Evolutionary conservation across 2,329 filamentous ascomycete species (phyloP).

Genomic region (Alternaria panax): DNA sequence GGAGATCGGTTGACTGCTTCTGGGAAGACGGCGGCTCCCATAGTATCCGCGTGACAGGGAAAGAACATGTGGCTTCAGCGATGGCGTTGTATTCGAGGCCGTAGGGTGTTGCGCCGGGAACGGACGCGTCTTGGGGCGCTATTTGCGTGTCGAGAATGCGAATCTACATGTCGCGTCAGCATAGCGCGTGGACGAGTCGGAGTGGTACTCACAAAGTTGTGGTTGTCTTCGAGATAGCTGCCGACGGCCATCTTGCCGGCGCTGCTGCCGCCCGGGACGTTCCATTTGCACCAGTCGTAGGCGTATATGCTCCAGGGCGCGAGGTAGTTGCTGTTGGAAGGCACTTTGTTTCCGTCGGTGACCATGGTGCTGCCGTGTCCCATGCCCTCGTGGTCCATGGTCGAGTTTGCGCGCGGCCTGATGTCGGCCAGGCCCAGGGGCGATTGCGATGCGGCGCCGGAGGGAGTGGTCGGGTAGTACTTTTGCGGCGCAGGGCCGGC

Average conservation of each 20-base stretch:
- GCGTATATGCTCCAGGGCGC: constrained; percentile 96
- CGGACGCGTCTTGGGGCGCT: constrained; percentile 70
- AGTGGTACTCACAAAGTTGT: constrained; percentile 84
- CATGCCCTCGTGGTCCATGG: constrained; percentile 73
- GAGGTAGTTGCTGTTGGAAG: constrained; percentile 86
- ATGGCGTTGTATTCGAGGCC: constrained; percentile 90
- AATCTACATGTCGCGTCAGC: constrained; percentile 65
- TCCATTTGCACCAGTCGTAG: constrained; percentile 99
- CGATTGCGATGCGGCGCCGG: constrained; percentile 75
- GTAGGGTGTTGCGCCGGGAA: constrained; percentile 74
- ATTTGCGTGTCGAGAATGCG: constrained; percentile 95
- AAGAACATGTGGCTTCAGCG: constrained; percentile 96
- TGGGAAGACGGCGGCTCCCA: constrained; percentile 96
- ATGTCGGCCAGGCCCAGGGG: constrained; percentile 93
- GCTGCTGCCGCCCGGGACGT: constrained; percentile 71
- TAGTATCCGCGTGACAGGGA: constrained; percentile 91
- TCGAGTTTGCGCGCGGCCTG: constrained; percentile 82
- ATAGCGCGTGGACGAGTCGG: not conserved
- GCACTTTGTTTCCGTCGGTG: constrained; percentile 72
- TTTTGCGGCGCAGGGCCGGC: constrained; percentile 60
- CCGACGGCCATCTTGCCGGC: constrained; percentile 93
- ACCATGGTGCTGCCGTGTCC: constrained; percentile 62
- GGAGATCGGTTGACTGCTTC: constrained; percentile 92
- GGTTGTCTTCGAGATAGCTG: constrained; percentile 96
- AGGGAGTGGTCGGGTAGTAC: constrained; percentile 63